A percentile compares a stretch with the other conserved stretches of the same genome.
Conservation (phyloP, 768 basidiomycete genomes). For the Strobilomyces confusus region DNA sequence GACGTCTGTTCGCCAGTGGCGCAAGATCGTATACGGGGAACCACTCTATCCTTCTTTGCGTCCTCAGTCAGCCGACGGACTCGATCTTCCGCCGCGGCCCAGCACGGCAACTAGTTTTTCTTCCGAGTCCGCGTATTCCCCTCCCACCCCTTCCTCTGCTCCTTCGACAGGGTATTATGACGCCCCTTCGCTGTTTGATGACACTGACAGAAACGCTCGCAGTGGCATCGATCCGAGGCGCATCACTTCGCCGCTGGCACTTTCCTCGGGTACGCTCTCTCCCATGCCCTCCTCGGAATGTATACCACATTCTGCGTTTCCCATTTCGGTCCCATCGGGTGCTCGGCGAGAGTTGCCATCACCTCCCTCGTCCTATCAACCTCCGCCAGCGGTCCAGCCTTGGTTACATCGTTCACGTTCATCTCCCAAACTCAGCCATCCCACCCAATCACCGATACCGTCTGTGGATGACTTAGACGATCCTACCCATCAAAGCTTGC, state of each 20-base stretch:
- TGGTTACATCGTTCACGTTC: slow-evolving; percentile 35
- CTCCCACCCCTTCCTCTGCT: slow-evolving; percentile 37
- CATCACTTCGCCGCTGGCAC: slow-evolving; percentile 13
- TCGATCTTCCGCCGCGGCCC: slow-evolving; percentile 24
- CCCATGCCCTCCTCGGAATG: slow-evolving; percentile 31
- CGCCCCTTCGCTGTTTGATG: slow-evolving; percentile 18
- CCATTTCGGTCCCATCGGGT: slow-evolving; percentile 14
- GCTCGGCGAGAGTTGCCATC: slow-evolving; percentile 27
- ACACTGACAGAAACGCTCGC: slow-evolving; percentile 16
- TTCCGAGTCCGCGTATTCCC: slow-evolving; percentile 45
- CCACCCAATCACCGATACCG: slow-evolving; percentile 10
- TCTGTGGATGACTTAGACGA: slow-evolving; percentile 19
- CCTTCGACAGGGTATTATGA: slow-evolving; percentile 36
- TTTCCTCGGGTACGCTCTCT: slow-evolving; percentile 25
- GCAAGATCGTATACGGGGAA: slow-evolving; percentile 40
- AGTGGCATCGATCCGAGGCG: slow-evolving; percentile 5
- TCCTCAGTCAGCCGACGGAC: slow-evolving; percentile 22
- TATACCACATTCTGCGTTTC: slow-evolving; percentile 22
- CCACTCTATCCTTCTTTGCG: slow-evolving; percentile 40
- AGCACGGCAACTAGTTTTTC: slow-evolving; percentile 40
- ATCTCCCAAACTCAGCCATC: slow-evolving; percentile 31
- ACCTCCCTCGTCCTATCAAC: slow-evolving; percentile 30
- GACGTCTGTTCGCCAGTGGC: slow-evolving; percentile 38
- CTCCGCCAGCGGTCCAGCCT: slow-evolving; percentile 27
- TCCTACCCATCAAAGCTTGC: slow-evolving; percentile 5